Evolutionary conservation across 768 basidiomycete species (phyloP), one percentile per base, ranked within the genome.

Genomic region (Chalciporus piperatus): DNA sequence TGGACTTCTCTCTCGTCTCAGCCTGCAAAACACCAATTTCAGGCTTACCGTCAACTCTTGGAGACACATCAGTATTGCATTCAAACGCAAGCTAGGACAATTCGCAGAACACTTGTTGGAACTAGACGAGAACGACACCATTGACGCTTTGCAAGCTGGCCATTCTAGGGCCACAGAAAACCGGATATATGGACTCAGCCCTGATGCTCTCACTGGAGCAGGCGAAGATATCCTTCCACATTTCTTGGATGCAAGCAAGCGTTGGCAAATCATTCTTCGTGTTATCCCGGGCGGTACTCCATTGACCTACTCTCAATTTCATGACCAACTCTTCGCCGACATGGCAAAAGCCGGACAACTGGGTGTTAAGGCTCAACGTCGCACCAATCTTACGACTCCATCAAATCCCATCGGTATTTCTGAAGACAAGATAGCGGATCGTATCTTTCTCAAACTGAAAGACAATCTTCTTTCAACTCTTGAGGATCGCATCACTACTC

Each of bases 151-250:
- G 2, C 69, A 70, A 53, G 54, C 55, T 22, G 65, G 66, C 0
- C 70, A 72, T 47, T 54, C 39, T 11, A 14, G 44, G 1, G 22
- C 41, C 1, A 65, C 60, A 0, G 69, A 71, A 30, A 64, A 66
- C 23, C n/a, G 47, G 0, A 28, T 65, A 1, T 71, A 72, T 58
- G 70, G 69, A 0, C 40, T 71, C 1, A 64, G 61, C n/a, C 47
- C 58, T 0, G 60, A 68, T 16, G 47, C 63, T 1, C 41, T 68
- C 2, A 37, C 41, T 6, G 50, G 46, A 4, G 45, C 55, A 37
- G 46, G 40, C 6, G 66, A 70, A 46, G 65, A 70, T 37, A 43
- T 66, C 0, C 45, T 71, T 2, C 59, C 54, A 0, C 46, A 59
- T 1, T 71, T 58, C 40, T 32, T 70, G 1, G 45, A 66, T 16